Base-by-base conservation (phyloP, 129 eudicot genomes). In the Lonicera japonica region DNA sequence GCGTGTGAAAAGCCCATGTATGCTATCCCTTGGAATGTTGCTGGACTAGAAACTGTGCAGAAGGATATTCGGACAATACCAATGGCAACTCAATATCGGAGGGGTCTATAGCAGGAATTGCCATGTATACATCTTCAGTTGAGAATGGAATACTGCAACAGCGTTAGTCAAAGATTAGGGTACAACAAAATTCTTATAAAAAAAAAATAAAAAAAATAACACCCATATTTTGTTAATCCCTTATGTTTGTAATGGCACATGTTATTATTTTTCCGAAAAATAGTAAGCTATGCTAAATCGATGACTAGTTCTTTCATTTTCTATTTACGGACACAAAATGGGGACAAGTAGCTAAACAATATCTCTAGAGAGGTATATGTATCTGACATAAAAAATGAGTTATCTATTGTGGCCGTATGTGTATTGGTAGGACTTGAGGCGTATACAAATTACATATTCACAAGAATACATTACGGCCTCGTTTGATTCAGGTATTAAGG, bases 91-190 rank as follows among this genome's bases (percentile, higher is more conserved):
- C 90, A 11, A 83, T 71, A 61, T 78, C 85, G 66, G 90, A 68
- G 71, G 85, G 99, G 67, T 88, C 99, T 21, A 85, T 73, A 8
- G 69, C 70, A 2, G 99, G 99, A 69, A 94, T 86, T 23, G 99
- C 86, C 88, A 85, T 81, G 67, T 86, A 94, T 54, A 94, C 84
- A 67, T 94, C 99, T 43, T 94, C 99, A 0, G 99, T 88, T 41
- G 92, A 88, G 68, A 94, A 94, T 9, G 99, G 99, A 50, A 94
- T 94, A 76, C 99, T 94, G 86, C 79, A 75, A 36, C 3, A 64
- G 46, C 25, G 1, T 24, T 22, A 22, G 6, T 29, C 36, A 24
- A 48, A 38, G 17, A 48, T 56, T 11, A 56, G 13, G 38, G 22
- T 25, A 5, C 36, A 29, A 1, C 36, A 29, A 29, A 29, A 29